Evolutionary conservation across 108 stramenopile species (phyloP), one percentile per base, ranked within the genome.

Genomic region (Nitzschia putrida): DNA sequence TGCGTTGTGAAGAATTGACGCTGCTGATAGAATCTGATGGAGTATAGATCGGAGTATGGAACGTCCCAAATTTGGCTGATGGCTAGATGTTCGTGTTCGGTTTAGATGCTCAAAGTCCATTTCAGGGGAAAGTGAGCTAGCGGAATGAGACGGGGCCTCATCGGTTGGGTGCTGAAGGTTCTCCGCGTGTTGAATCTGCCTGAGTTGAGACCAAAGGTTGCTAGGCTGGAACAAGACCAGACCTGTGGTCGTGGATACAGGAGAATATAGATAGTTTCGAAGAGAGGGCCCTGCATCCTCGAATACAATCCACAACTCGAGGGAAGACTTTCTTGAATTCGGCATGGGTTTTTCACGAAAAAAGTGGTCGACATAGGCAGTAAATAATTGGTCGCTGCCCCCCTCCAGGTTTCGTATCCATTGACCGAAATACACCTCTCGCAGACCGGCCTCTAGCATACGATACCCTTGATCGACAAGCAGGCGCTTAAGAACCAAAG

Each of bases 301-400:
- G 73, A 85, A 92, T 6, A 92, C 87, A 61, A 92, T 92, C 91
- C 91, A 92, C 23, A 92, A 61, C 57, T 92, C 91, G 18, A 88
- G 40, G 23, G 79, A 64, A 10, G 68, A 57, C 61, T 50, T 22
- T 13, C 67, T 68, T 34, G 29, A 34, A 34, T 34, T 34, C 29
- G 29, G 29, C 9, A 24, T 37, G 0, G 74, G 57, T 73, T 74
- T 18, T 69, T 84, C 77, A 9, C 88, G 83, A 72, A 89, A 92
- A 74, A 92, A 92, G 66, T 92, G 91, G 64, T 92, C 88, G 13
- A 92, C 82, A 64, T 90, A 92, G n/a, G 61, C 74, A 16, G 91
- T 92, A 53, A 80, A 86, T 26, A 85, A 52, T 4, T 60, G 55
- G 26, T 74, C 50, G 6, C 73, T 61, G 7, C 78, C 73, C 26